Base-by-base conservation (phyloP, 345 rosid species). In the Boechera divaricarpa region DNA sequence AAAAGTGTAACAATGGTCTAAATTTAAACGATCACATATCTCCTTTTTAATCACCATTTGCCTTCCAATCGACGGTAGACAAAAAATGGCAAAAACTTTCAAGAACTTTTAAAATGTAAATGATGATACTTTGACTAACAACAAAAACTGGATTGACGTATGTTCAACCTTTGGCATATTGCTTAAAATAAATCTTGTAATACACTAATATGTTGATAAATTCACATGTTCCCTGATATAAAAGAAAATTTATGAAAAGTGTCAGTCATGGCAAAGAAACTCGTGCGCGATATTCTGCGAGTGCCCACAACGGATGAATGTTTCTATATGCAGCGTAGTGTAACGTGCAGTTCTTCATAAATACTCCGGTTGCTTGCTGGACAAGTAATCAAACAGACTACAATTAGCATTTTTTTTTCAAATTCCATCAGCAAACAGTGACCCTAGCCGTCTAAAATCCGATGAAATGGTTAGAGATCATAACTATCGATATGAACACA, bases 301-400 rank as follows among this genome's bases (percentile, higher is more conserved):
- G 85, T 52, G 87, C 90, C 89, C 93, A 87, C 26, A 80, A 2
- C 1, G 93, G 93, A 75, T 81, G 87, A 52, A 84, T 85, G 72
- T 84, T 89, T 53, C 89, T 76, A 64, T 89, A 87, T 55, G 88
- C 84, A 68, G 91, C 86, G 61, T 87, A 89, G 70, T 89, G 90
- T 59, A 89, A 75, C 83, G 85, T 86, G 74, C 94, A 84, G 70
- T 87, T 89, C 81, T 81, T 83, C 85, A 76, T 78, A 77, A 86
- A 86, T n/a, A 87, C 89, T 28, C 90, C 89, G 26, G 86, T 87
- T 61, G 85, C 73, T 76, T 89, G 88, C 90, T 86, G 77, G 6
- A 70, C 35, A 68, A 35, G 51, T 13, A 31, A 64, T 15, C 2
- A 53, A 29, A 73, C 51, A 38, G 54, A 26, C 48, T 5, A 24